A percentile compares a stretch with the other conserved stretches of the same genome.
Conservation (phyloP, 495 filamentous ascomycete genomes). For the Podospora conica region DNA sequence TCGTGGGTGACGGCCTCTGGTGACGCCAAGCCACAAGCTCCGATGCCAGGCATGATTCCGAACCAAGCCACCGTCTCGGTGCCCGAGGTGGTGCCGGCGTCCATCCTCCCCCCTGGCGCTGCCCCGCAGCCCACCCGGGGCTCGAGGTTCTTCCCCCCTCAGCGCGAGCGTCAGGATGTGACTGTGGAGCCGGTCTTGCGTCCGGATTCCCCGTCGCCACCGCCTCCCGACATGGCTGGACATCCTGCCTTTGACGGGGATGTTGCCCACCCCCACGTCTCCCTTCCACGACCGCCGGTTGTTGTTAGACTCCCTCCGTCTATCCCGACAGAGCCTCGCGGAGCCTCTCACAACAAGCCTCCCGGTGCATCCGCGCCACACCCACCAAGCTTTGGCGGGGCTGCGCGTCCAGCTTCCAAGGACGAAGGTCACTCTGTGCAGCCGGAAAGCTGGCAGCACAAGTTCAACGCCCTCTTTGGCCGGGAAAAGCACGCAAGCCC, state of each 20-base stretch:
- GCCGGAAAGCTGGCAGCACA: slow-evolving; percentile 58
- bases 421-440: slow-evolving; percentile 6
- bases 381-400: slow-evolving; percentile 23
- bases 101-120: slow-evolving; percentile 14
- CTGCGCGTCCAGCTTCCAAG: slow-evolving; percentile 18
- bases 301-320: slow-evolving; percentile 66
- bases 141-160: slow-evolving; percentile 62
- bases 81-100: slow-evolving; percentile 13
- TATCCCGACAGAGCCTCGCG: slow-evolving; percentile 15
- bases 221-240: slow-evolving; percentile 62
- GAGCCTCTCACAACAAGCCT: slow-evolving; percentile 17
- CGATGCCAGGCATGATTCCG: slow-evolving; percentile 11
- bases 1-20: slow-evolving; percentile 17
- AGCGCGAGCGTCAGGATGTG: slow-evolving; percentile 32
- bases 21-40: slow-evolving; percentile 19
- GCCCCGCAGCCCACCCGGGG: slow-evolving; percentile 13
- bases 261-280: slow-evolving; percentile 57
- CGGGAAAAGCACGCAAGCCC: slow-evolving; percentile 54
- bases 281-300: slow-evolving; percentile 60
- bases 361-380: slow-evolving; percentile 8
- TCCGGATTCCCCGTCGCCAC: slow-evolving; percentile 56
- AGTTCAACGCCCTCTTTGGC: slow-evolving; percentile 62
- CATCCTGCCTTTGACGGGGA: slow-evolving; percentile 70
- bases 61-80: slow-evolving; percentile 8
- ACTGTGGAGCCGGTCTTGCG: slow-evolving; percentile 19